A percentile compares a stretch with the other conserved stretches of the same genome.
phyloP scores from a whole-genome alignment of 257 asterid species.

The Solanum chiquidenum region DNA sequence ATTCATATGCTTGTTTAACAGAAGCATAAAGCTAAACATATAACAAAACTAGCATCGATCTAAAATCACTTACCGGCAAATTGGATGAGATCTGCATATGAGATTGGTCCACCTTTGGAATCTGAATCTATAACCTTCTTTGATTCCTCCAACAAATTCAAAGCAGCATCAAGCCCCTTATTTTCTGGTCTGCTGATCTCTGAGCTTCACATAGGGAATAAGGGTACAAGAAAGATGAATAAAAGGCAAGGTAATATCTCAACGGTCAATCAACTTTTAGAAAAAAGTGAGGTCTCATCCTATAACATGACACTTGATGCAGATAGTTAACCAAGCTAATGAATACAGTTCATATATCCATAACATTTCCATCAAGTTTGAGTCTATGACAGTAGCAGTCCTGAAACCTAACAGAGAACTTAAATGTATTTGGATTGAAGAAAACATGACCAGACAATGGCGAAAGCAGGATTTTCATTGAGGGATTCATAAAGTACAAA shows the following conservation, averaged over 20 bases:
- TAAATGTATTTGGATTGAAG: background rate
- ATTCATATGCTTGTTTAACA: background rate
- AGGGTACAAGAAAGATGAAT: conserved; percentile 6
- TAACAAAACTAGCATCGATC: background rate
- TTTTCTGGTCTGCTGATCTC: conserved; percentile 95
- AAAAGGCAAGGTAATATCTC: background rate
- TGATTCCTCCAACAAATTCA: conserved; percentile 58
- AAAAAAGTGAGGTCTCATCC: background rate
- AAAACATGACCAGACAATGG: background rate
- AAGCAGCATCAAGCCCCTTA: conserved; percentile 58
- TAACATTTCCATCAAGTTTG: background rate
- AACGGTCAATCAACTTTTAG: background rate
- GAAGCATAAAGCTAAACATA: background rate
- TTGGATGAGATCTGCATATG: conserved; percentile 88
- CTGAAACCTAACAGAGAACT: background rate
- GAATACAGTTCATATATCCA: background rate
- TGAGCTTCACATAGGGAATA: conserved; percentile 72
- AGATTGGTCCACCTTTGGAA: conserved; percentile 79
- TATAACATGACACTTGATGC: background rate
- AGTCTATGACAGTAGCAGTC: background rate
- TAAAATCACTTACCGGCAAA: conserved; percentile 4
- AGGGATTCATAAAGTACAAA: background rate
- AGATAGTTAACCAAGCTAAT: background rate
- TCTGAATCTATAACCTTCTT: conserved; percentile 81
- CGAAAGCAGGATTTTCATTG: background rate